These are phyloP conservation scores for Mikania micrantha DNA, from an alignment of 129 eudicot genomes.

Conservation along the genomic window DNA sequence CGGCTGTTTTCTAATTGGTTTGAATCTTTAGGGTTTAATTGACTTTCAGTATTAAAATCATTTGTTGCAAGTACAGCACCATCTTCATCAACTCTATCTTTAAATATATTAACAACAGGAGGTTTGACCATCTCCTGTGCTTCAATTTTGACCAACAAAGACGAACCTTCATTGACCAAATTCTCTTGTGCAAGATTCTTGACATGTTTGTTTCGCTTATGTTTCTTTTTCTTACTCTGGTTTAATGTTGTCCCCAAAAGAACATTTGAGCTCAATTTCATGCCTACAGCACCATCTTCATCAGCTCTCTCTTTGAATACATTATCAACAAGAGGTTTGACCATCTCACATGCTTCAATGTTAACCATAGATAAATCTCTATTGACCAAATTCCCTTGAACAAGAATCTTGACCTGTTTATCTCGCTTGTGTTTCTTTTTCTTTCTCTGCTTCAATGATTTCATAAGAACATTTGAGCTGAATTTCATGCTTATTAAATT, in stretches of 20 bases:
- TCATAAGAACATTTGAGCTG: conserved; percentile 44
- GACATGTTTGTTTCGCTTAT: conserved; percentile 23
- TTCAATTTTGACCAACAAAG: conserved; percentile 17
- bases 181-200: conserved; percentile 22
- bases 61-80: conserved; percentile 33
- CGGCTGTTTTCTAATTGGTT: background rate
- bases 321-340: conserved; percentile 15
- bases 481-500: conserved; percentile 37
- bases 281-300: conserved; percentile 24
- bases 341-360: conserved; percentile 18
- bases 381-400: conserved; percentile 9
- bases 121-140: conserved; percentile 22
- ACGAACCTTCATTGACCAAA: conserved; percentile 29
- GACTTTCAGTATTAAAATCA: conserved; percentile 12
- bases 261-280: conserved; percentile 40
- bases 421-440: conserved; percentile 45
- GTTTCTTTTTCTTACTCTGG: conserved; percentile 51
- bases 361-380: conserved; percentile 34
- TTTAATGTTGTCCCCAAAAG: conserved; percentile 41
- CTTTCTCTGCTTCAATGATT: conserved; percentile 42
- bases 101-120: conserved; percentile 18
- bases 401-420: conserved; percentile 18
- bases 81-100: conserved; percentile 23
- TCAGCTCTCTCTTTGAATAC: conserved; percentile 22
- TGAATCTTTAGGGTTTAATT: conserved; percentile 11